Evolutionary conservation across 1,139 yeast genomes (phyloP), one percentile per base, ranked within the genome.

Genomic region (Debaryomycetaceae sp.): DNA sequence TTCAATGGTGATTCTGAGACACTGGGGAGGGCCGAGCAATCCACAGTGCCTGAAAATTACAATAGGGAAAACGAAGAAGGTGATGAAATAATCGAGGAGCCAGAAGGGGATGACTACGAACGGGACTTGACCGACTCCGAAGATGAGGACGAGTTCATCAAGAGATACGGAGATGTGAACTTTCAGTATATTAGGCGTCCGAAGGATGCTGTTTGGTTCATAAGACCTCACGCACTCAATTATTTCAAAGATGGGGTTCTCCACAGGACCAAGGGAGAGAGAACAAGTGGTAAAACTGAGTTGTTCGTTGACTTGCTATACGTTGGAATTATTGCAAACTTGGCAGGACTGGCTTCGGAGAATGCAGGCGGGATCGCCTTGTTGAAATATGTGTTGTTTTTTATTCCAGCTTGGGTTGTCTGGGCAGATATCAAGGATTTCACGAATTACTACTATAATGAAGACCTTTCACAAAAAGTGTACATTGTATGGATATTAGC

Each of bases 401-500:
- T 82, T 49, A 49, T 78, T 17, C 87, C 86, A 0, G 75, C 81
- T 11, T 83, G 83, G 80, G 76, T 75, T 24, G 78, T 83, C 24
- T 83, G 88, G 87, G 65, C 76, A 31, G 87, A 82, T 54, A 67
- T 83, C 47, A 80, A 81, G 54, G 87, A 82, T 49, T 75, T 81
- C 52, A 80, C 81, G 70, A 81, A 83, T 58, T 81, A 81, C 56
- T 83, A 81, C 60, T 83, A 77, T 57, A 80, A 71, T 48, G 85
- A 81, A 54, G 88, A 83, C 58, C 61, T 82, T 42, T 58, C 79
- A 2, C 88, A 83, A 56, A 75, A 78, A 47, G 14, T 68, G 0
- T 77, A 76, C 53, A 72, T 82, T 24, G 52, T 81, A 34, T 81
- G 85, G 85, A 72, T 78, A 27, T 62, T 82, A 54, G 60, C 66